Evolutionary conservation across 306 rosid genomes (phyloP), one percentile per base, ranked within the genome.

Genomic region (Ormosia emarginata): DNA sequence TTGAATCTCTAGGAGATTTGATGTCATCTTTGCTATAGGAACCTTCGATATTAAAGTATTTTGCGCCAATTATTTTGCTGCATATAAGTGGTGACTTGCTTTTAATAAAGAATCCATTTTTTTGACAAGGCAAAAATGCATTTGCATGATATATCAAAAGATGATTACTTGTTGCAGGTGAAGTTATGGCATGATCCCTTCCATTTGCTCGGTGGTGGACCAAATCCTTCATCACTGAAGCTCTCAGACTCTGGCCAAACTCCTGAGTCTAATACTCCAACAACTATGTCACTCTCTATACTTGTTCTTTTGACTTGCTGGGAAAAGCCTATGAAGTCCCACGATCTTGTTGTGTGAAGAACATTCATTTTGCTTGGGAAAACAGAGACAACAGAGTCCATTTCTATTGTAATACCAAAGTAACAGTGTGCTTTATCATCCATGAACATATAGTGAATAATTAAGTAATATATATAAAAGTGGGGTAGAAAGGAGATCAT

Each of bases 61-160:
- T 70, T 18, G 91, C 95, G 8, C 95, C 91, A 0, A 89, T 85
- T 10, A 91, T 52, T 67, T 91, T 91, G 8, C 95, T 88, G 61
- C 65, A 40, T 2, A 11, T 3, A 14, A 50, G n/a, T 43, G 29
- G 18, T 37, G 17, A 36, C 18, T 12, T 12, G 40, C n/a, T 14
- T 14, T 66, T 15, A 39, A 18, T 47, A 29, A 69, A n/a, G 6
- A 11, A 12, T 5, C 1, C 24, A 24, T 24, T 24, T 0, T 24
- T 24, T 24, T 24, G 24, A 24, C 24, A 24, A 24, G 24, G 24
- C 24, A 24, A 24, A 24, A 24, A 24, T 24, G 24, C 24, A 24
- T 24, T 24, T 24, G 24, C 24, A 24, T 24, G 24, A 24, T 24
- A 24, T 24, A 24, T 24, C 24, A 4, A 6, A 47, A 32, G 17